Evolutionary conservation across 192 early-diverging fungal species (phyloP), one percentile per base, ranked within the genome.

Genomic region (Phycomyces nitens): DNA sequence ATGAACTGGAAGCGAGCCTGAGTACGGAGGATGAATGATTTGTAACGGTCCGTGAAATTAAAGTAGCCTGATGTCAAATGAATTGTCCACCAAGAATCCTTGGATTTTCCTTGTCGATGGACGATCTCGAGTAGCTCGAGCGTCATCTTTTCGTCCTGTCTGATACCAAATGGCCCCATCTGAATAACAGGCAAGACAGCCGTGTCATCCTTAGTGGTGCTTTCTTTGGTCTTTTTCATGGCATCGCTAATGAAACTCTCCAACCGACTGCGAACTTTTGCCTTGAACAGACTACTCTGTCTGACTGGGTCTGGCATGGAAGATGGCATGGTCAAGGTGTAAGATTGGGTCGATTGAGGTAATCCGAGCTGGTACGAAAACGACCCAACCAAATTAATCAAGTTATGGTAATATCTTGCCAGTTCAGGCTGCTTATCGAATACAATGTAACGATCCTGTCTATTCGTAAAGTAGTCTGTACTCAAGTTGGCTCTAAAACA

Each of bases 361-460:
- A 47, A 3, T 7, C 44, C 66, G 6, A 80, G 55, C 15, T 55
- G 59, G 60, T 89, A 91, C 39, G 89, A 91, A 56, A 93, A 86
- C 5, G 71, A 58, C 10, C 78, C 75, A 1, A 96, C 80, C 0
- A 80, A 69, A 5, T 79, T 41, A 3, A 93, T 73, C 24, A 99
- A 77, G 21, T 85, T 79, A 12, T 49, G 66, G 75, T 88, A 97
- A 66, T 95, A 95, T 18, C 80, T 66, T 0, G 84, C 80, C 18
- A 99, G 49, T 1, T 71, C 68, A 29, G 57, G 56, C 2, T 72
- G 64, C 27, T 85, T 72, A 0, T 77, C 54, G 62, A 97, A 88
- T 60, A 78, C 65, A 53, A 98, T 82, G 56, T 97, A 98, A 21
- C 97, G 88, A 77, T 99, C 97, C 73, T 99, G 97, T 8, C 97